These are phyloP conservation scores for Penicillium angulare DNA, from an alignment of 495 filamentous ascomycete genomes.

Conservation along the genomic window DNA sequence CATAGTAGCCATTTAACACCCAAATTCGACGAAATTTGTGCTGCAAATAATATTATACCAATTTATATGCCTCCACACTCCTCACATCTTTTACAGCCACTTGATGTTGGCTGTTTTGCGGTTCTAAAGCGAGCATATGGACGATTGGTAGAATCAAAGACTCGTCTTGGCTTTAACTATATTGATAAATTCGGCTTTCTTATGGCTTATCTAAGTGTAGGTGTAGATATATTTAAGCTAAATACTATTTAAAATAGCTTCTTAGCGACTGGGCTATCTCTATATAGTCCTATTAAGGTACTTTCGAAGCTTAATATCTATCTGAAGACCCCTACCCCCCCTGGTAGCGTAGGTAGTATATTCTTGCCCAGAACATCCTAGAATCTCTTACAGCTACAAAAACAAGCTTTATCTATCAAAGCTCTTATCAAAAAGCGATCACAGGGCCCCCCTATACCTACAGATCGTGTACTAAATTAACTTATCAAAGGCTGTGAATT, in stretches of 20 bases:
- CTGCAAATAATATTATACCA: background rate
- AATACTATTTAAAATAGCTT: conserved; percentile 2
- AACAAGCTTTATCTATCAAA: background rate
- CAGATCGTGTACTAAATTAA: background rate
- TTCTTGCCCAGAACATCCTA: background rate
- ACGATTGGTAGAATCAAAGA: background rate
- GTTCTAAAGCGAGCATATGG: conserved; percentile 2
- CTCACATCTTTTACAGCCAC: conserved; percentile 1
- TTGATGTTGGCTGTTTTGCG: background rate
- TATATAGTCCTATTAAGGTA: background rate
- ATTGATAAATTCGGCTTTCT: background rate
- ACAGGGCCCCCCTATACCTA: background rate
- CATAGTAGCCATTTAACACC: conserved; percentile 1
- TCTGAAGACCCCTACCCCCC: background rate
- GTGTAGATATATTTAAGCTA: background rate
- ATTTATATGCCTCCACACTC: conserved; percentile 2
- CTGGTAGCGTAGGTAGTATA: background rate
- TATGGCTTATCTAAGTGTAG: background rate
- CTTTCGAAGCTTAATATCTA: background rate
- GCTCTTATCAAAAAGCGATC: background rate
- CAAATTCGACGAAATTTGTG: background rate
- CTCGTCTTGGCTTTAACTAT: background rate
- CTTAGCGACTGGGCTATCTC: background rate
- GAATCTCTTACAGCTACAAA: background rate
- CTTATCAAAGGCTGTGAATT: background rate